These are phyloP conservation scores for Oidiodendron maius DNA, from an alignment of 495 filamentous ascomycete species.

Conservation along the genomic window DNA sequence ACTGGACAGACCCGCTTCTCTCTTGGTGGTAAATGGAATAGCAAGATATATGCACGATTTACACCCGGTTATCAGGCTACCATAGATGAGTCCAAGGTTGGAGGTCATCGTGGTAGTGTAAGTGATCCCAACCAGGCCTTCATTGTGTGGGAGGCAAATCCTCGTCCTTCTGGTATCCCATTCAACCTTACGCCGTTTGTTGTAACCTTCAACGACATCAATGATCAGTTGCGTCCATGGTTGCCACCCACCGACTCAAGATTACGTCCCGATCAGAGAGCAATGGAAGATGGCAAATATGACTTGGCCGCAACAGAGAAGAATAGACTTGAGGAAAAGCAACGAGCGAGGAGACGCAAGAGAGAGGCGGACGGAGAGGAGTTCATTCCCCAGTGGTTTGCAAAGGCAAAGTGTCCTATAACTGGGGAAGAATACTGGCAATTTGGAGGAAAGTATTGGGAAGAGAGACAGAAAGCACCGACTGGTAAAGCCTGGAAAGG, in stretches of 20 bases:
- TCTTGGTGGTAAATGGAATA: slow-evolving; percentile 94
- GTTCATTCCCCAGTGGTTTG: slow-evolving; percentile 83
- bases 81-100: slow-evolving; percentile 47
- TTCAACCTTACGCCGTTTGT: slow-evolving; percentile 98
- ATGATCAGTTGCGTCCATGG: slow-evolving; percentile 63
- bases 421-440: slow-evolving; percentile 91
- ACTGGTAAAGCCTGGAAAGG: slow-evolving; percentile 41
- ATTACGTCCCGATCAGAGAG: slow-evolving; percentile 88
- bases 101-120: slow-evolving; percentile 32
- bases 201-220: slow-evolving; percentile 84
- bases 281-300: slow-evolving; percentile 97
- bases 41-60: slow-evolving; percentile 89
- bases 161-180: slow-evolving; percentile 75
- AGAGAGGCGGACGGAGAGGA: slow-evolving; percentile 73
- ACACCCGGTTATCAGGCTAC: slow-evolving; percentile 84
- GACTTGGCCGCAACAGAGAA: slow-evolving; percentile 90
- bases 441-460: slow-evolving; percentile 86
- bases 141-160: slow-evolving; percentile 85
- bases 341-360: slow-evolving; percentile 68
- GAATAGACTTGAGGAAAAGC: slow-evolving; percentile 90
- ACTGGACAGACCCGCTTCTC: slow-evolving; percentile 74
- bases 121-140: slow-evolving; percentile 64
- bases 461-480: slow-evolving; percentile 43
- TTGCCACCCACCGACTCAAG: slow-evolving; percentile 90
- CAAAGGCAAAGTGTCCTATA: slow-evolving; percentile 58